phyloP scores from a whole-genome alignment of 257 asterid species.

The Ocimum tenuiflorum region DNA sequence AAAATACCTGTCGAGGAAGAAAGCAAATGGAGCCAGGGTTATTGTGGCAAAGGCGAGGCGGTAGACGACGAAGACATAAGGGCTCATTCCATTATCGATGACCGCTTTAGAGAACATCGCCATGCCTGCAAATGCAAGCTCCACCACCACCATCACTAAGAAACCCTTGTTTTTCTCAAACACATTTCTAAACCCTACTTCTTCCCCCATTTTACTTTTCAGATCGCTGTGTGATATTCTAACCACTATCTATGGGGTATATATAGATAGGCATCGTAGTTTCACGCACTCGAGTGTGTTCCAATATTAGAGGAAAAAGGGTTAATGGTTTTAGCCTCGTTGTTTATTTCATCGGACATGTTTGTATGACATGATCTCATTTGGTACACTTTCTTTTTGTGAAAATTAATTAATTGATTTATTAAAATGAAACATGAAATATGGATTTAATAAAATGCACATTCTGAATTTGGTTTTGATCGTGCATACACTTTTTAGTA shows the following conservation, averaged over 20 bases:
- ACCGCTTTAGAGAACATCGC: slow-evolving; percentile 53
- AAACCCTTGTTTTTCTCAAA: slow-evolving; percentile 25
- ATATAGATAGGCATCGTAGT: too few relatives aligned
- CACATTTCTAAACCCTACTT: not conserved
- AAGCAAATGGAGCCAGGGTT: slow-evolving; percentile 48
- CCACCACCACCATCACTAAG: slow-evolving; percentile 37
- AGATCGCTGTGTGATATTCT: slow-evolving; percentile 1
- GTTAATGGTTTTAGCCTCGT: too few relatives aligned
- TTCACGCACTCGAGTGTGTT: too few relatives aligned
- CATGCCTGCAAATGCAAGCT: slow-evolving; percentile 49
- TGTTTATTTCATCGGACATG: too few relatives aligned
- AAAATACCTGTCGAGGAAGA: slow-evolving; percentile 40
- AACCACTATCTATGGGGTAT: not conserved
- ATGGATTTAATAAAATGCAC: too few relatives aligned
- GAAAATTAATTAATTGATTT: too few relatives aligned
- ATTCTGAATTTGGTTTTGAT: too few relatives aligned
- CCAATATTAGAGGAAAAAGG: too few relatives aligned
- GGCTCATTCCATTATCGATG: slow-evolving; percentile 43
- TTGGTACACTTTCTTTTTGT: too few relatives aligned
- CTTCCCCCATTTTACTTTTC: slow-evolving; percentile 4
- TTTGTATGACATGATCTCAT: too few relatives aligned
- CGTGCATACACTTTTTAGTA: too few relatives aligned
- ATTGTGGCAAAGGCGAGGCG: slow-evolving; percentile 49
- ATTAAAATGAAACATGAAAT: too few relatives aligned
- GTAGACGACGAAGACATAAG: slow-evolving; percentile 51